Percentiles rank a stretch among this genome's conserved stretches.
These are phyloP conservation scores for Colletotrichum incanum DNA, from an alignment of 2,329 filamentous ascomycete species.

Conservation along the genomic window DNA sequence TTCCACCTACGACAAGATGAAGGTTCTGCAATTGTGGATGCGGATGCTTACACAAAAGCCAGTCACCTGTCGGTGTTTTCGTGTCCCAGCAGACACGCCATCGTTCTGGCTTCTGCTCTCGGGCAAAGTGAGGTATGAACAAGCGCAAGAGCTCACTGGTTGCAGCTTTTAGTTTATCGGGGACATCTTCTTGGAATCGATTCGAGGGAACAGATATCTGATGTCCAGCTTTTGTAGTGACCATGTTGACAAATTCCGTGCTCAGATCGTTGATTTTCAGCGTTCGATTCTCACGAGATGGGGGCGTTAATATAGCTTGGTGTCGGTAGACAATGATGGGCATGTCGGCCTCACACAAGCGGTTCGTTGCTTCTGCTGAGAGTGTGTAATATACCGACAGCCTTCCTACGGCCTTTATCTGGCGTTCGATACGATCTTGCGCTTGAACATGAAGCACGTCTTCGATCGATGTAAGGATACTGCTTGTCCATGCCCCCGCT, in stretches of 20 bases:
- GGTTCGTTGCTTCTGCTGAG: slow-evolving; percentile 1
- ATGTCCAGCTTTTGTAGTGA: slow-evolving; percentile 1
- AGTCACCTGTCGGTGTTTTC: slow-evolving; percentile 23
- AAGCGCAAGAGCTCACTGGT: not conserved
- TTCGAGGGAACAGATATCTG: slow-evolving; percentile 8
- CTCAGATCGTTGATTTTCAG: slow-evolving; percentile 31
- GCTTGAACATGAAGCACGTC: not conserved
- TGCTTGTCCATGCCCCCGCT: slow-evolving; percentile 67
- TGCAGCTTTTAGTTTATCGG: slow-evolving; percentile 11
- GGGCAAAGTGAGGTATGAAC: slow-evolving; percentile 9
- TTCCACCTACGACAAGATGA: slow-evolving; percentile 22
- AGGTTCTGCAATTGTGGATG: slow-evolving; percentile 11
- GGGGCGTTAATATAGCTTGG: slow-evolving; percentile 19
- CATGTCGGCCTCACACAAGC: slow-evolving; percentile 8
- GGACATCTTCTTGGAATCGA: slow-evolving; percentile 1
- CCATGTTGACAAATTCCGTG: slow-evolving; percentile 29
- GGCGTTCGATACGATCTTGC: slow-evolving; percentile 22
- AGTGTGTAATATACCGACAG: slow-evolving; percentile 26
- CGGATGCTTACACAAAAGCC: slow-evolving; percentile 27
- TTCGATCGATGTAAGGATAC: slow-evolving; percentile 60
- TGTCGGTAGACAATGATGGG: slow-evolving; percentile 18
- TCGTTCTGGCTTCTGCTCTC: not conserved
- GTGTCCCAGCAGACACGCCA: slow-evolving; percentile 36
- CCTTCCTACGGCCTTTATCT: slow-evolving; percentile 31
- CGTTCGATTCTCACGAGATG: slow-evolving; percentile 19